Evolutionary conservation across 1,284 basidiomycete genomes (phyloP).

Genomic region (Rhodotorula sp.): DNA sequence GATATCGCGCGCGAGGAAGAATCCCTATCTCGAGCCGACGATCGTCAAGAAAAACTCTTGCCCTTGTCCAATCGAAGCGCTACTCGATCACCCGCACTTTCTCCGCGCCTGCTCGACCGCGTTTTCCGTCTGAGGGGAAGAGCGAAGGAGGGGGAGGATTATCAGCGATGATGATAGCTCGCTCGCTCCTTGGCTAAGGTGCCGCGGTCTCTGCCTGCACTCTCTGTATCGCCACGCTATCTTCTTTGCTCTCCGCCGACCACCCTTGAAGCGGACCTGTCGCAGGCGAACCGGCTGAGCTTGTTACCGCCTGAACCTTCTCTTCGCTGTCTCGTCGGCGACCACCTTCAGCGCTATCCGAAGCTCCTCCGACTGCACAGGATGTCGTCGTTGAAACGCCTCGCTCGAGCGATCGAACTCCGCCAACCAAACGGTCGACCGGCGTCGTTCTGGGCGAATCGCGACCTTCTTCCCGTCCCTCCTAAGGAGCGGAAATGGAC

Average conservation of each 20-base stretch:
- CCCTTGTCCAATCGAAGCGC: too few species aligned
- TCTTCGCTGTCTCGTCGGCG: not conserved
- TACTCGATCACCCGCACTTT: too few species aligned
- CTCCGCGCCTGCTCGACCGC: too few species aligned
- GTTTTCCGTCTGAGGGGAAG: too few species aligned
- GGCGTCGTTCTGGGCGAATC: constrained; percentile 50
- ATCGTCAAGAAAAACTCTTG: too few species aligned
- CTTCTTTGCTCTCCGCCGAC: not conserved
- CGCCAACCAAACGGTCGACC: constrained; percentile 4
- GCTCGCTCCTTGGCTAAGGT: too few species aligned
- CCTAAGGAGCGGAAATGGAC: constrained; percentile 62
- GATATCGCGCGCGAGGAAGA: too few species aligned
- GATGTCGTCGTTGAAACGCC: constrained; percentile 8
- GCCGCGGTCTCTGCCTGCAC: too few species aligned
- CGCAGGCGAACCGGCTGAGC: not conserved
- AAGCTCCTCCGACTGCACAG: not conserved
- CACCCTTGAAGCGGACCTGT: not conserved
- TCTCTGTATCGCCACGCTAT: not conserved
- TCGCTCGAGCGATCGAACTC: constrained; percentile 19
- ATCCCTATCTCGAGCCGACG: too few species aligned
- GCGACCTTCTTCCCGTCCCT: constrained; percentile 63
- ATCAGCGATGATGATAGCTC: too few species aligned
- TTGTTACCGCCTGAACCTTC: not conserved
- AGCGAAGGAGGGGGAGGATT: too few species aligned
- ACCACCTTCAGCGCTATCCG: not conserved